Evolutionary conservation across 305 asterid genomes (phyloP).

Genomic region (Fraxinus nigra): DNA sequence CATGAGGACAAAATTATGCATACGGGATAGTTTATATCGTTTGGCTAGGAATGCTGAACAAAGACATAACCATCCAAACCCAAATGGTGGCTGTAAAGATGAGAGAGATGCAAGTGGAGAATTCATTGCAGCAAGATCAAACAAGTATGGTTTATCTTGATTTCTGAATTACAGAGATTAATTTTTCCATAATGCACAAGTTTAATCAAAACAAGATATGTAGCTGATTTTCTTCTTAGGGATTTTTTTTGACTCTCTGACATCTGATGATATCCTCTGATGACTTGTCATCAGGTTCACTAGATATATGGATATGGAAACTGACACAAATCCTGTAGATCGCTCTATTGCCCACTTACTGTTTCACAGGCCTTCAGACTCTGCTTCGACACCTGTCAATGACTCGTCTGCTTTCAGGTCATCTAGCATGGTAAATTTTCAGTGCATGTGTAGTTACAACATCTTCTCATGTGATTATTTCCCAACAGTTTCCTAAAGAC

Average conservation of each 20-base stretch:
- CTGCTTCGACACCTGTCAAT: constrained; percentile 33
- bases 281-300: constrained; percentile 29
- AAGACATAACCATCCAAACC: constrained; percentile 52
- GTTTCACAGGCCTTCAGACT: constrained; percentile 73
- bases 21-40: constrained; percentile 91
- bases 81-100: constrained; percentile 32
- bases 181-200: neutral
- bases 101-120: constrained; percentile 36
- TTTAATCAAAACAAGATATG: neutral
- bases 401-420: constrained; percentile 33
- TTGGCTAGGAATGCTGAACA: constrained; percentile 91
- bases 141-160: constrained; percentile 39
- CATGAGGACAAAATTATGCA: constrained; percentile 69
- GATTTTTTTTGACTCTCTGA: too few species aligned
- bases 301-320: constrained; percentile 71
- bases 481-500: constrained; percentile 14
- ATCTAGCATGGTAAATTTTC: constrained; percentile 37
- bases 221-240: neutral
- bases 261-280: neutral
- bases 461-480: neutral
- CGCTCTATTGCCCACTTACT: constrained; percentile 84
- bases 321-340: constrained; percentile 82
- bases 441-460: neutral
- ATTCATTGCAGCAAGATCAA: constrained; percentile 15
- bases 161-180: neutral